Base-by-base conservation (phyloP, 768 basidiomycete genomes). In the Suillus occidentalis region DNA sequence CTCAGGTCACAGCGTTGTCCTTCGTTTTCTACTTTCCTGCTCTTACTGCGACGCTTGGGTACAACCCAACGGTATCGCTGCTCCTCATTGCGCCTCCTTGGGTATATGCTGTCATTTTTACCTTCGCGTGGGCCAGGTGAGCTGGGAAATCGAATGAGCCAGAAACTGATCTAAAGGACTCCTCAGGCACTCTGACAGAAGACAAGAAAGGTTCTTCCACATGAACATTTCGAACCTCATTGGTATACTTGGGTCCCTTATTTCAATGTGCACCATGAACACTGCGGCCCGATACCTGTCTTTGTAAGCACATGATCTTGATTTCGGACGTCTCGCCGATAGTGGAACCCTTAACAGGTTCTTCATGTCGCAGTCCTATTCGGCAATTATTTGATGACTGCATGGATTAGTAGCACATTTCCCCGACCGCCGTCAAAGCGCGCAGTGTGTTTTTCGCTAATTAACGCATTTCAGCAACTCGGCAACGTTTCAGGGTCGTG, bases 401-500 rank as follows among this genome's bases (percentile, higher is more conserved):
- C 83, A n/a, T 84, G 83, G 85, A 78, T 84, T 65, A 81, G 78
- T 63, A 84, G 80, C 69, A 81, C 82, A 28, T 82, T 95, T 76
- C 87, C 92, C 37, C 86, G 89, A 22, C 89, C 94, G 13, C 87
- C 93, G 2, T 86, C 89, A 39, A 96, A 95, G 76, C 88, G 94
- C 22, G 91, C 94, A 4, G 90, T 95, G 18, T 89, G 88, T 20
- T 79, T 96, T 52, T 92, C 93, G 1, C 76, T 92, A 63, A 86
- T 94, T 70, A 94, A 95, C 74, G 86, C 86, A 56, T 86, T 92
- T 72, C 89, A 90, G 31, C 90, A 93, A 71, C 80, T 92, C 8
- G 95, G 94, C 0, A 96, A 95, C 77, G 80, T 97, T 53, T 79
- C 87, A 58, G 94, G 94, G 66, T 89, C 92, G 81, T 95, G 80